Evolutionary conservation across 352 stramenopile genomes (phyloP), one percentile per base, ranked within the genome.

Genomic region (Phytophthora pinifolia): DNA sequence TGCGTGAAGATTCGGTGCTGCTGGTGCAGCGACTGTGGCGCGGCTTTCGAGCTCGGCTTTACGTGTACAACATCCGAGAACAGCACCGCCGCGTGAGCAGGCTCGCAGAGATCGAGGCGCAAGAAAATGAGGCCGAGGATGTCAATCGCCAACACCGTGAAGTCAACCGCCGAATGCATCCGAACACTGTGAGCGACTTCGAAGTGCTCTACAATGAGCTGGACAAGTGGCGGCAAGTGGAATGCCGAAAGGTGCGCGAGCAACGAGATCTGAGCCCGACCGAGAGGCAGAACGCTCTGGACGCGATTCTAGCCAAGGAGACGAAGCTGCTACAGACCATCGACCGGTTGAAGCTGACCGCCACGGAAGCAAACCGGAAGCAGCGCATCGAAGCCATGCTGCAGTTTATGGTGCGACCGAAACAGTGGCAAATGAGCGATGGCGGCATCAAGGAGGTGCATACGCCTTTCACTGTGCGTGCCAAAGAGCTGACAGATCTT

Each of bases 121-220:
- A 86, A 15, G 67, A 94, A 35, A 78, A 68, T 39, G 70, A 73
- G 9, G 46, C 71, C 20, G 62, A 79, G 8, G 75, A 89, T 30
- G 54, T 64, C 4, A 70, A 62, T 27, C 76, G 72, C 50, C 79
- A 89, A 34, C 66, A 83, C 31, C 62, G 70, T 10, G 86, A 97
- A 59, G 75, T 97, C 15, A 70, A 92, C 29, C 82, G 92, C 1
- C 78, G 93, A 4, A 96, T 96, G 83, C 79, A 98, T 43, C 93
- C 93, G 2, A 88, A 81, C 46, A 81, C 76, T 0, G 70, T 79
- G 0, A 70, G 59, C 18, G 87, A 96, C 55, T 97, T 97, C 72
- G 87, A 97, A 59, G 70, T 97, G 29, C 62, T 98, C 0, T 98
- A 97, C 74, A 97, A 97, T 62, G 93, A 98, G 43, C 75, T 98